Conservation (phyloP, 306 rosid species). For the Trifolium dubium region DNA sequence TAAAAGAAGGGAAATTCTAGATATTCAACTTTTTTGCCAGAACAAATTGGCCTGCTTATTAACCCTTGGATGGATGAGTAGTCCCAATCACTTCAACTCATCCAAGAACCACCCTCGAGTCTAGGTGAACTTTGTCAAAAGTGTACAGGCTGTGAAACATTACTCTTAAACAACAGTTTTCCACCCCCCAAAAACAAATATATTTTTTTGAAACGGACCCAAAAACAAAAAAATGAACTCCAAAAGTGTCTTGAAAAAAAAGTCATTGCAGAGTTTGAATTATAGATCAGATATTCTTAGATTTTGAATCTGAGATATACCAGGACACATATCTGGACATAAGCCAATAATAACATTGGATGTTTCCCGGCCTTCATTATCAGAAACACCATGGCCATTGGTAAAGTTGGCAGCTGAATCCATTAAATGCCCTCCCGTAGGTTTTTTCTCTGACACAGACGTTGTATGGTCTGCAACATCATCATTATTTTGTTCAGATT, state of each 20-base stretch:
- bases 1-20: conserved; percentile 31
- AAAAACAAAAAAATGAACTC: conserved; percentile 35
- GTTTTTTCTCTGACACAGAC: conserved; percentile 54
- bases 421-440: conserved; percentile 44
- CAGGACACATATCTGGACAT: conserved; percentile 99
- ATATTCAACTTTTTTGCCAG: background rate
- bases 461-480: conserved; percentile 54
- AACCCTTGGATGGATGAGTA: conserved; percentile 13
- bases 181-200: background rate
- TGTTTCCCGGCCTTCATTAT: conserved; percentile 58
- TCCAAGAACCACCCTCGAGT: conserved; percentile 12
- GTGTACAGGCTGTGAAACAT: conserved; percentile 23
- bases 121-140: conserved; percentile 18
- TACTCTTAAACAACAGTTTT: conserved; percentile 9
- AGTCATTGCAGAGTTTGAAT: conserved; percentile 19
- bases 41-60: conserved; percentile 3
- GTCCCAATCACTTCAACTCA: conserved; percentile 26
- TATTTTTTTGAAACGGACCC: no score
- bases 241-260: conserved; percentile 30
- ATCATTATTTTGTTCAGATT: conserved; percentile 51
- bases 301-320: conserved; percentile 53
- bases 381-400: conserved; percentile 51
- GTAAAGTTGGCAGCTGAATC: conserved; percentile 56
- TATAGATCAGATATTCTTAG: conserved; percentile 35
- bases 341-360: conserved; percentile 72